Evolutionary conservation across 2,329 filamentous ascomycete species (phyloP), one percentile per base, ranked within the genome.

Genomic region (Neospermospora avenae): DNA sequence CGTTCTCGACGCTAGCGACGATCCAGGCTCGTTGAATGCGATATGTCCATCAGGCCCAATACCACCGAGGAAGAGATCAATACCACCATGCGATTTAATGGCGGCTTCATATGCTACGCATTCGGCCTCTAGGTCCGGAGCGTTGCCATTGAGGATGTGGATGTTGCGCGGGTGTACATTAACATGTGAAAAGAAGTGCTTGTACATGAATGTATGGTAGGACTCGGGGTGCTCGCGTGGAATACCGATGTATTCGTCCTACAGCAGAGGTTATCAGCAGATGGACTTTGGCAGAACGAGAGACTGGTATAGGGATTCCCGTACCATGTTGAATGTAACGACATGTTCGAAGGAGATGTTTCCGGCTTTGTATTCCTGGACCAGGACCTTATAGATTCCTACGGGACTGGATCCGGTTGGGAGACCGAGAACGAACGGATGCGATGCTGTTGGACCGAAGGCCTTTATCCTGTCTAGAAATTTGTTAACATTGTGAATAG

Each of bases 201-300:
- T 90, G 83, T 92, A 96, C 91, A 96, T 95, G 79, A 95, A 96
- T 66, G 87, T 90, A 78, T 96, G 91, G 76, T 96, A 96, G 70
- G 87, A 91, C 74, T 95, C 87, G 13, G 90, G 86, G 73, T 96
- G 90, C 69, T 93, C 89, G 70, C 89, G 85, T 35, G 90, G 87
- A 64, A 96, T 83, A 59, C 88, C 89, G 66, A 95, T 89, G 71
- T 96, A 96, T 77, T 96, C 91, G 76, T 96, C 91, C 86, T 89
- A 66, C 18, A 7, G 34, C 18, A 31, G 28, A 52, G 54, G 53
- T 41, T 35, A 42, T 55, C 39, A 60, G 52, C 53, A 46, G 41
- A 22, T 14, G 53, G 41, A 52, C 48, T 51, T 57, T 18, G 41
- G 52, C n/a, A 28, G 20, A 46, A 18, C 48, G n/a, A 52, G 55